phyloP scores from a whole-genome alignment of 2,329 filamentous ascomycete species.

The Lomentospora prolificans region DNA sequence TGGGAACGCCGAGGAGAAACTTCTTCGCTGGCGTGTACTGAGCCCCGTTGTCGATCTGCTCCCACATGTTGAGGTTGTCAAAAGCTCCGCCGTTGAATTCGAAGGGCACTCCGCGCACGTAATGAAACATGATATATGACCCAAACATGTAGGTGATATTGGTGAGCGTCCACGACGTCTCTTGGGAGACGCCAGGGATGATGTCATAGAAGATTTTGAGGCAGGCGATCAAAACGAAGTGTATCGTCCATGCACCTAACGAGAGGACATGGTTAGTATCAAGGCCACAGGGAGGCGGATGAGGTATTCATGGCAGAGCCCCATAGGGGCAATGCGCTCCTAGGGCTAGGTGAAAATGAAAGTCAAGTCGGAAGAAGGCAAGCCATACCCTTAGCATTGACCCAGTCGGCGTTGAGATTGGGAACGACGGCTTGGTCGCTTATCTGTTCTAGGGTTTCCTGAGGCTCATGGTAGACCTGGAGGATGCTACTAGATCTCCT shows the following conservation, averaged over 20 bases:
- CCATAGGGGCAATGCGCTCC: too few relatives aligned
- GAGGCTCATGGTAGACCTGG: conserved; percentile 89
- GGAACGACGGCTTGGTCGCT: conserved; percentile 91
- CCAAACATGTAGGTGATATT: conserved; percentile 99
- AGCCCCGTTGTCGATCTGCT: conserved; percentile 98
- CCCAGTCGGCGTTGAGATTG: conserved; percentile 97
- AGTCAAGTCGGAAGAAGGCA: conserved; percentile 5
- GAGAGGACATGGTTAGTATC: background rate
- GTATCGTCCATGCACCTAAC: conserved; percentile 92
- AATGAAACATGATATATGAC: conserved; percentile 99
- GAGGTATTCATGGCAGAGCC: too few relatives aligned
- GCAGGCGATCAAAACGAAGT: conserved; percentile 81
- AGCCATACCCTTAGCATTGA: conserved; percentile 88
- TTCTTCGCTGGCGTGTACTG: conserved; percentile 99
- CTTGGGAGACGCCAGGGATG: conserved; percentile 90
- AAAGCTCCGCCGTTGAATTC: conserved; percentile 98
- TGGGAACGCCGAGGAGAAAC: conserved; percentile 88
- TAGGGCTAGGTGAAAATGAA: too few relatives aligned
- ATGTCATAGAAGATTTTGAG: conserved; percentile 97
- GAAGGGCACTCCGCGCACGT: conserved; percentile 93
- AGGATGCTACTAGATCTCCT: conserved; percentile 92
- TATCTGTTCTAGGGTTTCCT: conserved; percentile 93
- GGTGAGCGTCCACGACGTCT: conserved; percentile 96
- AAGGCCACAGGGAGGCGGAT: too few relatives aligned
- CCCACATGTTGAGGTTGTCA: conserved; percentile 99